Evolutionary conservation across 345 rosid species (phyloP).

Genomic region (Pugionium cornutum): DNA sequence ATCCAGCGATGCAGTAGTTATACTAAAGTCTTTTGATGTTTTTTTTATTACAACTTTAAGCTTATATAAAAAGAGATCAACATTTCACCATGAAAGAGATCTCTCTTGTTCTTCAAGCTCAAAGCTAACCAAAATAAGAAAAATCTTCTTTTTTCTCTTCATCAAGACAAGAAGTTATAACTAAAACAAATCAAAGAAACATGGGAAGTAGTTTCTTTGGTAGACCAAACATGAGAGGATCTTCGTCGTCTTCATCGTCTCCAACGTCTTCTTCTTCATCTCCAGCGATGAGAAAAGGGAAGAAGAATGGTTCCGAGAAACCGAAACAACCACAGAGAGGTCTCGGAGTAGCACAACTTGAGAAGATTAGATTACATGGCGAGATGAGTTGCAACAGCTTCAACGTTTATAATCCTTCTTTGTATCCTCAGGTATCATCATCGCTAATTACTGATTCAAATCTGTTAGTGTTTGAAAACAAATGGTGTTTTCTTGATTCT

Average conservation of each 20-base stretch:
- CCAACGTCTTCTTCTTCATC: slow-evolving; percentile 42
- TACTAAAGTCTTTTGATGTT: slow-evolving; percentile 9
- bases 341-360: slow-evolving; percentile 96
- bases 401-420: slow-evolving; percentile 45
- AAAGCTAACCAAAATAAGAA: too few species aligned
- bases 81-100: slow-evolving; percentile 42
- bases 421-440: slow-evolving; percentile 56
- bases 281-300: slow-evolving; percentile 74
- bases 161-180: slow-evolving; percentile 24
- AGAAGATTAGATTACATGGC: slow-evolving; percentile 79
- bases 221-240: slow-evolving; percentile 57
- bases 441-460: background rate
- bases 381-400: slow-evolving; percentile 47
- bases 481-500: slow-evolving; percentile 1
- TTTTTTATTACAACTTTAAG: background rate
- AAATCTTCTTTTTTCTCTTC: background rate
- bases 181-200: slow-evolving; percentile 26
- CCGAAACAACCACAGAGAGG: slow-evolving; percentile 98
- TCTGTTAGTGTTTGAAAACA: background rate
- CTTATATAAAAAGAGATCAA: slow-evolving; percentile 34
- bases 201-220: slow-evolving; percentile 80
- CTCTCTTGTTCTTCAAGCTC: slow-evolving; percentile 30
- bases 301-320: slow-evolving; percentile 66
- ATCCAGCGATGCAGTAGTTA: slow-evolving; percentile 94
- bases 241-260: slow-evolving; percentile 30